Evolutionary conservation across 768 basidiomycete genomes (phyloP).

Genomic region (Leccinellum luteum): DNA sequence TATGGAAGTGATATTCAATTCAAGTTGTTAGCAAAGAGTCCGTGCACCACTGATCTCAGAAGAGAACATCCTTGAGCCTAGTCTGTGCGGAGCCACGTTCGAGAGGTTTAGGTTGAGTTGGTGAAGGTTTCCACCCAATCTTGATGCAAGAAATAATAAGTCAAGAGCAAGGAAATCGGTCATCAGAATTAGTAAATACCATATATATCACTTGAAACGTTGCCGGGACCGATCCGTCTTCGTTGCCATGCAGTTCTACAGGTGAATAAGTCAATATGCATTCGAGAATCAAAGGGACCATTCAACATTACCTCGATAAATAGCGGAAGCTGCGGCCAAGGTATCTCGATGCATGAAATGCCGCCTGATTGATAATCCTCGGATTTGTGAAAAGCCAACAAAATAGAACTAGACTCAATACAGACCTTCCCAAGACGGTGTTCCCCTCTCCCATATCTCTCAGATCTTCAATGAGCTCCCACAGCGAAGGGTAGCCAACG

Average conservation of each 20-base stretch:
- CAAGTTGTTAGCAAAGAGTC: neutral
- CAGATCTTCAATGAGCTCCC: constrained; percentile 93
- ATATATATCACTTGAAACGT: constrained; percentile 97
- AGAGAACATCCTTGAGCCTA: constrained; percentile 59
- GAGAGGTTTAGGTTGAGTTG: constrained; percentile 63
- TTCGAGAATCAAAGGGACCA: neutral
- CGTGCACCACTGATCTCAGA: constrained; percentile 17
- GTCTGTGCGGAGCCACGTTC: constrained; percentile 60
- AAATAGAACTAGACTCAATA: neutral
- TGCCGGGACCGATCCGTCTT: constrained; percentile 84
- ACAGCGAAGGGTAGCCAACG: constrained; percentile 91
- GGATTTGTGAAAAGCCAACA: neutral
- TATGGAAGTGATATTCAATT: neutral
- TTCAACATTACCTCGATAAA: constrained; percentile 72
- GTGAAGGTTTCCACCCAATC: constrained; percentile 84
- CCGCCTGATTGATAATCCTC: constrained; percentile 42
- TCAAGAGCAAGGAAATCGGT: neutral
- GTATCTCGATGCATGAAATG: constrained; percentile 79
- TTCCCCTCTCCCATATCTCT: constrained; percentile 96
- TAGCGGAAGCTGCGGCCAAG: constrained; percentile 84
- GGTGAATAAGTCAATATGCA: neutral
- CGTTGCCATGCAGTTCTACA: constrained; percentile 78
- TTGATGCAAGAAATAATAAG: constrained; percentile 24
- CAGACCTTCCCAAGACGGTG: constrained; percentile 80
- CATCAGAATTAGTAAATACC: constrained; percentile 42